Evolutionary conservation across 2,329 filamentous ascomycete genomes (phyloP).

Genomic region (Diaporthe australafricana): DNA sequence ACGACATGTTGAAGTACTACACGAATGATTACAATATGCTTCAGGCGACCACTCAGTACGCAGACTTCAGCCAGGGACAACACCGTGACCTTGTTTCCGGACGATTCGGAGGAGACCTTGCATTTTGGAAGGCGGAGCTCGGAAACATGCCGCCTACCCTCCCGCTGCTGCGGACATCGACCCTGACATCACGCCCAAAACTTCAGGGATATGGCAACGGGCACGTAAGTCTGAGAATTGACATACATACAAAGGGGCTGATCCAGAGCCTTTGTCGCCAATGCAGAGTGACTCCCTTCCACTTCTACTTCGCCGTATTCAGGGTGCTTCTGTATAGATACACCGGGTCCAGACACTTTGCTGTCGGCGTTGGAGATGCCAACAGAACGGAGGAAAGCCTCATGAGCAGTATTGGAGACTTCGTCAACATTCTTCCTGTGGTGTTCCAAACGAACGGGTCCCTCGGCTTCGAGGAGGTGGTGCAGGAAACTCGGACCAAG

Average conservation of each 20-base stretch:
- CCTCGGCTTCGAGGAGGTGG: constrained; percentile 44
- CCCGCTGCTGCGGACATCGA: background rate
- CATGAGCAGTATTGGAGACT: constrained; percentile 54
- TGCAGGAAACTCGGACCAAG: constrained; percentile 41
- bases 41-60: background rate
- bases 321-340: constrained; percentile 50
- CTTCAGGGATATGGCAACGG: background rate
- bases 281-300: constrained; percentile 48
- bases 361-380: constrained; percentile 61
- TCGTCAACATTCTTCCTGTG: constrained; percentile 62
- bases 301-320: constrained; percentile 58
- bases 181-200: background rate
- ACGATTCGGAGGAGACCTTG: background rate
- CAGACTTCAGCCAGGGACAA: background rate
- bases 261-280: background rate
- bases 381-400: constrained; percentile 51
- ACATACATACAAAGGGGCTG: background rate
- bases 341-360: constrained; percentile 50
- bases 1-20: background rate
- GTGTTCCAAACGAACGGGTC: constrained; percentile 45
- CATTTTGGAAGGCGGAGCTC: background rate
- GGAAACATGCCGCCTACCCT: background rate
- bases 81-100: background rate
- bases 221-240: background rate
- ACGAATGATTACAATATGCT: too few relatives aligned